These are phyloP conservation scores for Mrakia frigida DNA, from an alignment of 768 basidiomycete genomes.

Conservation along the genomic window DNA sequence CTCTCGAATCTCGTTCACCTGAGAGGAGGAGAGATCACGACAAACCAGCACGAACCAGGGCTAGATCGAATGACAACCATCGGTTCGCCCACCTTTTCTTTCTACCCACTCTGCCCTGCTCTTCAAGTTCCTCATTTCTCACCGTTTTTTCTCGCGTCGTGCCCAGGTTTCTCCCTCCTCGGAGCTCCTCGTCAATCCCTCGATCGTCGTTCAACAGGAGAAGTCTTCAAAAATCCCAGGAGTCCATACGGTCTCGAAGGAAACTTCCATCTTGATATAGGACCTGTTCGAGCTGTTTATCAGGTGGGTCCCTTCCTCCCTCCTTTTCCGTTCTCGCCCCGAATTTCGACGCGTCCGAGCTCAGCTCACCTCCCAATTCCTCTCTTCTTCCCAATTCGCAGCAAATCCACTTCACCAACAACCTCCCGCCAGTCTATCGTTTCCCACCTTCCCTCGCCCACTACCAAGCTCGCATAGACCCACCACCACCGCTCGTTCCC, in stretches of 20 bases:
- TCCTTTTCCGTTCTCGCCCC: too few relatives aligned
- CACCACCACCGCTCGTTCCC: neutral
- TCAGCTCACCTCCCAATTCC: too few relatives aligned
- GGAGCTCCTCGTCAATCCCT: conserved; percentile 19
- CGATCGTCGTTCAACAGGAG: neutral
- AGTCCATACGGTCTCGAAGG: conserved; percentile 22
- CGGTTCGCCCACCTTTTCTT: neutral
- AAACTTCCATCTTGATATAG: conserved; percentile 15
- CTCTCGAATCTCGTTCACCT: conserved; percentile 4
- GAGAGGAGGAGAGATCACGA: neutral
- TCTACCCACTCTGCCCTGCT: too few relatives aligned
- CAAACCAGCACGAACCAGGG: neutral
- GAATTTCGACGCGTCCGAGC: neutral
- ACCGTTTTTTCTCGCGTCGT: too few relatives aligned
- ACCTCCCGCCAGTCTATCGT: neutral
- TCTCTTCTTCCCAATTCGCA: neutral
- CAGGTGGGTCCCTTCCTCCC: neutral
- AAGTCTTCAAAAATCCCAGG: neutral
- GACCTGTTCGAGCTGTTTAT: conserved; percentile 15
- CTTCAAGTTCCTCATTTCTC: too few relatives aligned
- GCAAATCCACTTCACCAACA: neutral
- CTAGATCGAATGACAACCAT: conserved; percentile 5
- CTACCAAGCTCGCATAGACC: neutral
- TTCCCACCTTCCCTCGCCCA: conserved; percentile 8
- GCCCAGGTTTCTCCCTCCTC: conserved; percentile 12